Evolutionary conservation across 805 yeast genomes (phyloP), one percentile per base, ranked within the genome.

Genomic region (Schwanniomyces sp.): DNA sequence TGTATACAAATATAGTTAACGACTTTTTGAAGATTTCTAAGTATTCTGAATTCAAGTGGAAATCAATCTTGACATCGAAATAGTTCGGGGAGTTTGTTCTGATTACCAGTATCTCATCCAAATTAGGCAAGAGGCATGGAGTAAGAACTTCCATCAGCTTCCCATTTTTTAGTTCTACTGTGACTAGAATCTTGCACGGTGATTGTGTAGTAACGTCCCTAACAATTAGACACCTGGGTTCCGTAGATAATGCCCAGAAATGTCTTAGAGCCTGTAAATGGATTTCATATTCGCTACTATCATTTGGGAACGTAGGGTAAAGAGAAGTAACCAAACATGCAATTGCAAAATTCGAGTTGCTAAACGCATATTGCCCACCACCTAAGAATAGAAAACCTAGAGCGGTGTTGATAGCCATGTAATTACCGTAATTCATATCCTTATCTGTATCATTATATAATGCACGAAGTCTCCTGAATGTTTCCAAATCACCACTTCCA

Each of bases 301-400:
- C 67, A 39, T 63, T 66, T 1, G 90, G 86, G 51, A 82, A 84
- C 2, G 84, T 72, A 2, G 97, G 97, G 53, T 89, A 83, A n/a
- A 88, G 71, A 0, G 97, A 78, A 0, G 89, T 78, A 0, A 90
- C 67, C 55, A 94, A 73, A 2, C 85, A 64, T 0, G 91, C 96
- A 45, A 84, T 70, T 2, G 89, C 81, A 57, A 86, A 71, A 46
- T 81, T 77, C 3, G 86, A 79, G 14, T 75, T 77, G 34, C 81
- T 75, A 48, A 94, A 79, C 0, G 96, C 91, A 63, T 82, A 90
- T 62, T 90, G 97, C 0, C 98, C 97, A 1, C 96, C 94, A 0
- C 97, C 97, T 32, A 94, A 64, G 60, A 92, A 91, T 45, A 92
- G 70, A 56, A 92, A 82, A 2, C 99, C 99, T 34, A 94, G 66